phyloP scores from a whole-genome alignment of 106 monocot species.

The Dactylorhiza incarnata region DNA sequence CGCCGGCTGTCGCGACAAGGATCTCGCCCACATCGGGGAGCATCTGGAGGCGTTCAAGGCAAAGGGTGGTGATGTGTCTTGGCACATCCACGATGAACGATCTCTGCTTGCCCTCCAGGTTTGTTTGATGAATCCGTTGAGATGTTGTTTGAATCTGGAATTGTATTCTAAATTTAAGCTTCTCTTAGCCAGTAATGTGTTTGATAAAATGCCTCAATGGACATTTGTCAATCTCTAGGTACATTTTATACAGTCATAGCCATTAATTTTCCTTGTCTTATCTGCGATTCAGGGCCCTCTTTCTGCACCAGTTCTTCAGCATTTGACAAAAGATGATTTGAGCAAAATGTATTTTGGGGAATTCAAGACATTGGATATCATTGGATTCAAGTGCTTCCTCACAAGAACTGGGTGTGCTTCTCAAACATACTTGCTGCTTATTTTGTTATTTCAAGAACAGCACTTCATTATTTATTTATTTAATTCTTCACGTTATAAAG shows the following conservation, averaged over 20 bases:
- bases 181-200: too few relatives aligned
- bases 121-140: neutral
- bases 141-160: neutral
- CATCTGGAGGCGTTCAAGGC: constrained; percentile 80
- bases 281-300: constrained; percentile 42
- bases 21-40: constrained; percentile 78
- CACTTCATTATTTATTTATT: too few relatives aligned
- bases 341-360: constrained; percentile 71
- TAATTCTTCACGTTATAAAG: too few relatives aligned
- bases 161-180: neutral
- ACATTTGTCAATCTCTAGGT: too few relatives aligned
- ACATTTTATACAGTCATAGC: too few relatives aligned
- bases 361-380: constrained; percentile 52
- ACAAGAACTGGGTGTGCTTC: constrained; percentile 62
- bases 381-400: constrained; percentile 53
- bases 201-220: too few relatives aligned
- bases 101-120: constrained; percentile 97
- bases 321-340: constrained; percentile 64
- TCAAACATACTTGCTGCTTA: neutral
- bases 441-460: neutral
- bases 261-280: too few relatives aligned
- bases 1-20: constrained; percentile 94
- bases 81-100: constrained; percentile 90
- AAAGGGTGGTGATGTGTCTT: constrained; percentile 69
- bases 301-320: constrained; percentile 60